Evolutionary conservation across 257 asterid species (phyloP), one percentile per base, ranked within the genome.

Genomic region (Nicotiana attenuata): DNA sequence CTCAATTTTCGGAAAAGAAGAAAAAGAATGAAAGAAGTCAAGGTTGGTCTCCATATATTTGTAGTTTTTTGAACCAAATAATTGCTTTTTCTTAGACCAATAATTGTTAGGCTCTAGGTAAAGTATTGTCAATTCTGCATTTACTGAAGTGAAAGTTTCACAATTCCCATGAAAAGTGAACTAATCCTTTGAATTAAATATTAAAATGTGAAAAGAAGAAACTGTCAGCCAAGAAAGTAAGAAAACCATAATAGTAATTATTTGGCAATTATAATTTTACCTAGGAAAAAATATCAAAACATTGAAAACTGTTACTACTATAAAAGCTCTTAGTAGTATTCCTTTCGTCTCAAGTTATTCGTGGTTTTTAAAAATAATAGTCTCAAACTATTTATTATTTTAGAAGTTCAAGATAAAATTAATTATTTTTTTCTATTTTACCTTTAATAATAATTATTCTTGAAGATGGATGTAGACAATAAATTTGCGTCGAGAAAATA

Each of bases 161-260:
- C 26, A 73, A 22, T 73, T 73, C 45, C 80, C 24, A 75, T 75
- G 63, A 75, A 75, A 75, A 75, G 80, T 50, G 20, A 63, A 75
- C 26, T 47, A 50, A 75, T 50, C 52, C 45, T 50, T 50, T 73
- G 41, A 73, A 50, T 75, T 7, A 50, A 24, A 50, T 10, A 47
- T 5, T 50, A 22, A 47, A 22, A 75, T 75, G 10, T 75, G 63
- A 75, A 75, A 75, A 75, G 80, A 50, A 15, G 80, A 7, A 73
- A 73, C 16, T 73, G 45, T 24, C 79, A 47, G 63, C 61, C 79
- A 47, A 50, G 63, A 47, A 50, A 47, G 13, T 73, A 47, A 47
- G 31, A 73, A 47, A 20, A 3, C 11, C 22, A 28, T 29, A 28
- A 29, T 29, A 29, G 33, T 29, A 29, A 29, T 29, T 29, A 29